Percentiles rank a stretch among this genome's conserved stretches.
These are phyloP conservation scores for maize (Zea mays) DNA, from an alignment of 176 grass and related monocot genomes.

Conservation along the genomic window DNA sequence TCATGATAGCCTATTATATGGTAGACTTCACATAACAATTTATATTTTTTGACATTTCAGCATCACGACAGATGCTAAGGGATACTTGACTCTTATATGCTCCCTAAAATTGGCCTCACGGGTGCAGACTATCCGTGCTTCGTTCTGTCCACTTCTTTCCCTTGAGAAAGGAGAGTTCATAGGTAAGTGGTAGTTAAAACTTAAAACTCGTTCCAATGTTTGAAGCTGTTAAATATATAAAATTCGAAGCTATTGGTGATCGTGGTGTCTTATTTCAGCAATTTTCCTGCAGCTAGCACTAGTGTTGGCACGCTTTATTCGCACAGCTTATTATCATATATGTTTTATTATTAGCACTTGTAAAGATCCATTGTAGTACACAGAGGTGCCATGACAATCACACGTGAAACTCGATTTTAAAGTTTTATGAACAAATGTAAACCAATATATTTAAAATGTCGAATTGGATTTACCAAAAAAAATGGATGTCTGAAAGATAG, in stretches of 20 bases:
- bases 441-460: not conserved
- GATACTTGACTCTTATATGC: constrained; percentile 82
- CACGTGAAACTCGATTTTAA: not conserved
- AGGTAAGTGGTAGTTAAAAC: constrained; percentile 49
- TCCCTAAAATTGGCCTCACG: constrained; percentile 77
- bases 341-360: not conserved
- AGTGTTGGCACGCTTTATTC: not conserved
- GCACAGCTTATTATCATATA: constrained; percentile 2
- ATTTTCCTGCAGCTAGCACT: constrained; percentile 4
- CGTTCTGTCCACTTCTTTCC: constrained; percentile 96
- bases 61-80: constrained; percentile 65
- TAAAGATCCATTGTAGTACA: constrained; percentile 23
- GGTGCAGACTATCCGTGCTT: constrained; percentile 63
- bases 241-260: constrained; percentile 22
- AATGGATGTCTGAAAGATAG: not conserved
- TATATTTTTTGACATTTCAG: constrained; percentile 49
- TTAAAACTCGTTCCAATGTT: not conserved
- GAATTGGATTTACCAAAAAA: not conserved
- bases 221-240: constrained; percentile 14
- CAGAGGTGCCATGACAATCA: not conserved
- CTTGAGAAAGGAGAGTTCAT: constrained; percentile 99
- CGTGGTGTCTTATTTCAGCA: not conserved
- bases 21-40: constrained; percentile 27
- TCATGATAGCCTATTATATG: constrained; percentile 20
- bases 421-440: constrained; percentile 6